Conservation (phyloP, 768 basidiomycete genomes). For the Sistotremastrum niveocremeum region DNA sequence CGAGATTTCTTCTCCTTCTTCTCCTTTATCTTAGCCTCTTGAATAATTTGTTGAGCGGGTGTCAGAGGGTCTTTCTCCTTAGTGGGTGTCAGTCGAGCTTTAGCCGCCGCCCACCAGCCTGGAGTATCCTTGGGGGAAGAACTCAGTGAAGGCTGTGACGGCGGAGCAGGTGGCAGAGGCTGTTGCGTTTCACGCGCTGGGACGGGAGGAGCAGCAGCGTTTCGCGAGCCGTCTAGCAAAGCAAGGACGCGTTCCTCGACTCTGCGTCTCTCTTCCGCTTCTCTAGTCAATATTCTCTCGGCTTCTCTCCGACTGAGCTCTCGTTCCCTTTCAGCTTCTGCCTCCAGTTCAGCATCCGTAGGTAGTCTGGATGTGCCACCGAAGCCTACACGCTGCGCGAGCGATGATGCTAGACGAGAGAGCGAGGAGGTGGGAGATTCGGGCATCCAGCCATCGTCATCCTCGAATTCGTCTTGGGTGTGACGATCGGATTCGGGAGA, state of each 20-base stretch:
- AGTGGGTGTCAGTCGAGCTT: constrained; percentile 63
- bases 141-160: constrained; percentile 52
- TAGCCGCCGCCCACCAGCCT: constrained; percentile 66
- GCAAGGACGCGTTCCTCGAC: constrained; percentile 66
- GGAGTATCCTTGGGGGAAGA: constrained; percentile 46
- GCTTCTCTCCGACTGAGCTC: constrained; percentile 66
- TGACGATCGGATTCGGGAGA: constrained; percentile 33
- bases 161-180: constrained; percentile 44
- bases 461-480: constrained; percentile 26
- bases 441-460: constrained; percentile 28
- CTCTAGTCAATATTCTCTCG: constrained; percentile 57
- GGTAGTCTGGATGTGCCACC: constrained; percentile 27
- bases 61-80: constrained; percentile 66
- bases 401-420: constrained; percentile 55
- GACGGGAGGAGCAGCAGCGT: constrained; percentile 11
- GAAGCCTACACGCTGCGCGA: constrained; percentile 60
- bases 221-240: constrained; percentile 40
- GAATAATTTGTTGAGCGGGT: constrained; percentile 72
- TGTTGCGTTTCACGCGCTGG: neutral
- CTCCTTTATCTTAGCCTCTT: constrained; percentile 55
- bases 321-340: constrained; percentile 64
- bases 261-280: constrained; percentile 50
- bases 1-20: constrained; percentile 32
- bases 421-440: constrained; percentile 60
- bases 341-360: constrained; percentile 70